These are phyloP conservation scores for Biscutella laevigata DNA, from an alignment of 441 rosid species.

Conservation along the genomic window DNA sequence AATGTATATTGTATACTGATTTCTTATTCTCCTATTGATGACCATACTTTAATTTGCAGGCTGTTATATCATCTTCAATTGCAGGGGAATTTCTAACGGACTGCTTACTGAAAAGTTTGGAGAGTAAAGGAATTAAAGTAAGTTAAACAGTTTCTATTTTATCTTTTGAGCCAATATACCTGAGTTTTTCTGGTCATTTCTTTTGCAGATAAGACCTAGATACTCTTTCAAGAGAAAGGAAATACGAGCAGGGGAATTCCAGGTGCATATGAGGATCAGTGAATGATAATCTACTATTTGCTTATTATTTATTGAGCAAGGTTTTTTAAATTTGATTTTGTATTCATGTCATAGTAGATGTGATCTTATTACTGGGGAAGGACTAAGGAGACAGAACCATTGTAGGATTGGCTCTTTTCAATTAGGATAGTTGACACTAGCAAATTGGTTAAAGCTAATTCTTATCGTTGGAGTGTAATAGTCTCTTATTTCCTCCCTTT, in stretches of 20 bases:
- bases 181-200: slow-evolving; percentile 7
- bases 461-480: background rate
- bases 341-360: background rate
- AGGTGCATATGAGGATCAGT: slow-evolving; percentile 52
- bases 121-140: slow-evolving; percentile 82
- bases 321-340: background rate
- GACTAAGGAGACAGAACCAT: background rate
- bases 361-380: background rate
- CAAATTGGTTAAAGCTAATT: no score
- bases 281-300: slow-evolving; percentile 11
- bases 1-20: background rate
- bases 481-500: slow-evolving; percentile 11
- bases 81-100: slow-evolving; percentile 96
- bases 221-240: slow-evolving; percentile 97
- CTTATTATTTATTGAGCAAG: background rate
- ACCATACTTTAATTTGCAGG: slow-evolving; percentile 47
- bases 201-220: slow-evolving; percentile 82
- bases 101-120: slow-evolving; percentile 92
- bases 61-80: slow-evolving; percentile 67
- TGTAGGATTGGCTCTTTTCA: background rate
- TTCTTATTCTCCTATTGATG: no score
- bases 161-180: background rate
- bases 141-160: slow-evolving; percentile 15
- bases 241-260: slow-evolving; percentile 79
- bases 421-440: no score